Percentiles rank a stretch among this genome's conserved stretches.
Evolutionary conservation across 1,284 basidiomycete genomes (phyloP).

Genomic region (Cutaneotrichosporon sp.): DNA sequence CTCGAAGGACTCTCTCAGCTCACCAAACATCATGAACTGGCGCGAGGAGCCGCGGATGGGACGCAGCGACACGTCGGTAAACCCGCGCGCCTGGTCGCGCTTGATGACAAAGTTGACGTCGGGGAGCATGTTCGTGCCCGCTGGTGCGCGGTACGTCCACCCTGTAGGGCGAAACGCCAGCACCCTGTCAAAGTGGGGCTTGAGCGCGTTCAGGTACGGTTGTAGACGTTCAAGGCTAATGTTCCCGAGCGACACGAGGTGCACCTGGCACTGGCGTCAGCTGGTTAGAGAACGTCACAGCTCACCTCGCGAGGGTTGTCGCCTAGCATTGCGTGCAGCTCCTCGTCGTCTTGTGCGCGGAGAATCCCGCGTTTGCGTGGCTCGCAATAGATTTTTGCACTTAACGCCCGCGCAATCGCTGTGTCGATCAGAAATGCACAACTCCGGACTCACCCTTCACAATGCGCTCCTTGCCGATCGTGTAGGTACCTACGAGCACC

Average conservation of each 20-base stretch:
- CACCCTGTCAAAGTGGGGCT: conserved; percentile 65
- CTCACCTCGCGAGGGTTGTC: conserved; percentile 60
- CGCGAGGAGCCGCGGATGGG: conserved; percentile 67
- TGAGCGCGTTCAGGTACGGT: conserved; percentile 69
- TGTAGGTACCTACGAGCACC: conserved; percentile 92
- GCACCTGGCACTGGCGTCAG: conserved; percentile 61
- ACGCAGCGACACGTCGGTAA: conserved; percentile 62
- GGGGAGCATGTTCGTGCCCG: conserved; percentile 60
- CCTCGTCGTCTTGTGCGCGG: conserved; percentile 72
- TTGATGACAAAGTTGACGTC: conserved; percentile 63
- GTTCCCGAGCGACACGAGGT: conserved; percentile 73
- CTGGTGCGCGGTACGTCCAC: conserved; percentile 77
- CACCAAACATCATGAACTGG: conserved; percentile 66
- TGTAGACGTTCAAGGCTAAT: conserved; percentile 74
- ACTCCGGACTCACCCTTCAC: conserved; percentile 75
- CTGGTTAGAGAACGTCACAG: neutral
- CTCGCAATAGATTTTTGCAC: conserved; percentile 87
- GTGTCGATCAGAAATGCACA: neutral
- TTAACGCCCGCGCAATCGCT: conserved; percentile 78
- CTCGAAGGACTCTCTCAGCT: conserved; percentile 2
- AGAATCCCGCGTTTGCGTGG: conserved; percentile 72
- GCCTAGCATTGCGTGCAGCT: conserved; percentile 73
- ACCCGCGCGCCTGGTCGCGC: conserved; percentile 60
- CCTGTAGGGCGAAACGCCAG: conserved; percentile 89
- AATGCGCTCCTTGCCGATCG: conserved; percentile 94